Evolutionary conservation across 2,329 filamentous ascomycete species (phyloP), one percentile per base, ranked within the genome.

Genomic region (Penicillium sp.): DNA sequence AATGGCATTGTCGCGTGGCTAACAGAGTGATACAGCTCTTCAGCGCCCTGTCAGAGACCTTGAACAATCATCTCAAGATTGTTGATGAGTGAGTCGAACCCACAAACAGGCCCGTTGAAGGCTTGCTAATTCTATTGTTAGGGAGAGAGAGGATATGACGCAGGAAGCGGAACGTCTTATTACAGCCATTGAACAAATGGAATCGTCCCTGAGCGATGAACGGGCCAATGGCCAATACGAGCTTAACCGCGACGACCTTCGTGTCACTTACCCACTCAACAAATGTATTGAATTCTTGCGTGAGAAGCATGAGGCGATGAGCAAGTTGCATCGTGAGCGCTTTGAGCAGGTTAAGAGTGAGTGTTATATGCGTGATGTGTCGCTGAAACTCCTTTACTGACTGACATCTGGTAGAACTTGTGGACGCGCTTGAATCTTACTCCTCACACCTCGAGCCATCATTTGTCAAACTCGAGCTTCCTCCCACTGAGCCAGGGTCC

Each of bases 301-400:
- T 74, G 92, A 97, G 73, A 96, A 94, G 77, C 89, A 96, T 69
- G 81, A 79, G 56, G 85, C 89, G 50, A 84, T 97, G 64, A 86
- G 85, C 76, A 90, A 89, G 70, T 78, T 94, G 56, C 92, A 99
- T 74, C 88, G 86, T 61, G 92, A 97, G 76, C 88, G 94, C 58
- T 97, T 91, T 68, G 92, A 97, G 71, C 92, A 97, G 79, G 91
- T 97, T 57, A 93, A 90, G 76, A 97, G 91, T 95, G 78, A 66
- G 88, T 75, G n/a, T 20, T 7, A 0, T 13, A 9, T 10, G 18
- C 13, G 20, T 24, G 7, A 26, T 22, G 39, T 13, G 22, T 51
- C 31, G 38, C 20, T 26, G 38, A 16, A 20, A 22, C 20, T n/a
- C 16, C 1, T 38, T 13, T 51, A 49, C 71, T 76, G 55, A 49